Evolutionary conservation across 495 filamentous ascomycete genomes (phyloP).

Genomic region (Penicillium bovifimosum): DNA sequence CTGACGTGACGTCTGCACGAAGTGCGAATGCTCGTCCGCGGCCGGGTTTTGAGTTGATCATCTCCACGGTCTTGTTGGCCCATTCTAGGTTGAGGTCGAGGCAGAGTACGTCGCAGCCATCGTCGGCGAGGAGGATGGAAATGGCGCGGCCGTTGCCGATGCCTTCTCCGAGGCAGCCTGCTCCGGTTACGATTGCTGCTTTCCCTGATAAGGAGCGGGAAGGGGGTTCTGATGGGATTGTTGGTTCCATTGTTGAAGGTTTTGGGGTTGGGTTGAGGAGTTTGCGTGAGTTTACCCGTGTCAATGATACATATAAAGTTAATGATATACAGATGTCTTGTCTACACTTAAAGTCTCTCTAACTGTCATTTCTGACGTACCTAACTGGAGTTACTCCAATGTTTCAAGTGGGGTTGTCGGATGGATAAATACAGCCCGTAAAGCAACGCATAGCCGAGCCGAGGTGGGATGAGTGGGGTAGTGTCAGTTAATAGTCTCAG

Average conservation of each 20-base stretch:
- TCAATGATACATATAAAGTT: not conserved
- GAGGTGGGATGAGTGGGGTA: constrained; percentile 10
- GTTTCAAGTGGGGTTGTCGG: constrained; percentile 12
- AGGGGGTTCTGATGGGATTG: constrained; percentile 19
- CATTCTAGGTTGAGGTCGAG: constrained; percentile 44
- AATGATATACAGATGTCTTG: not conserved
- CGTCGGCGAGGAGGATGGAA: constrained; percentile 51
- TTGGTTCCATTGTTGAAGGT: constrained; percentile 14
- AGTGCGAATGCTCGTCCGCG: constrained; percentile 33
- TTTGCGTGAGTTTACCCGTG: not conserved
- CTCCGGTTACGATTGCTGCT: constrained; percentile 56
- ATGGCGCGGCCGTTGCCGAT: constrained; percentile 57
- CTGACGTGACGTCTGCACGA: constrained; percentile 44
- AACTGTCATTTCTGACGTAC: not conserved
- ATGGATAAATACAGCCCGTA: not conserved
- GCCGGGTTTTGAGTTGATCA: constrained; percentile 33
- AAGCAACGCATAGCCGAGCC: constrained; percentile 12
- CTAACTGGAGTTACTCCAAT: not conserved
- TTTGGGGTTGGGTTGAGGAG: not conserved
- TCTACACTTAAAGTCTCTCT: not conserved
- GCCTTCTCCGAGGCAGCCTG: constrained; percentile 46
- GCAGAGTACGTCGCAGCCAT: constrained; percentile 50
- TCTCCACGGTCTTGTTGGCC: constrained; percentile 44
- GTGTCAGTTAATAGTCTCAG: not conserved
- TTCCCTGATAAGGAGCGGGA: constrained; percentile 35